phyloP scores from a whole-genome alignment of 805 yeast genomes.

The Cephaloascus fragrans region DNA sequence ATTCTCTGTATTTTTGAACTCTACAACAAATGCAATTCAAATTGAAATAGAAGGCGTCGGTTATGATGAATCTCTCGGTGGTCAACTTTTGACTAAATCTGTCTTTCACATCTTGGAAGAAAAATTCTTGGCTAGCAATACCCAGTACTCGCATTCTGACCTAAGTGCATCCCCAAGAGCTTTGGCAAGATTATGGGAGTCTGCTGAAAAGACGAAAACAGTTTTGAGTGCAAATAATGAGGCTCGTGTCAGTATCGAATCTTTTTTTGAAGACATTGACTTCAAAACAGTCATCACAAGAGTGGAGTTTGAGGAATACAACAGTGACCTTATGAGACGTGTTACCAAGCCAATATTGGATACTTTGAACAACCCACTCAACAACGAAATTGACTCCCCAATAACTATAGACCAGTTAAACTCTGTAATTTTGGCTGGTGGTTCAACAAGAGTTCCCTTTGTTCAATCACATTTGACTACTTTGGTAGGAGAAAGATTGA shows the following conservation, averaged over 20 bases:
- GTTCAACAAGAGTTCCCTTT: constrained; percentile 83
- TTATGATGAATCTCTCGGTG: constrained; percentile 61
- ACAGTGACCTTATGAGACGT: constrained; percentile 32
- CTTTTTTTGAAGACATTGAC: constrained; percentile 64
- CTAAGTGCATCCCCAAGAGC: constrained; percentile 44
- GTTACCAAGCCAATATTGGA: constrained; percentile 45
- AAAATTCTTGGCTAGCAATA: constrained; percentile 42
- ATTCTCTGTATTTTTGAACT: constrained; percentile 46
- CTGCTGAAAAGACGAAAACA: constrained; percentile 83
- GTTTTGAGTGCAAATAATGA: constrained; percentile 85
- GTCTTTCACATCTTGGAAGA: constrained; percentile 52
- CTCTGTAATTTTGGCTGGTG: constrained; percentile 81
- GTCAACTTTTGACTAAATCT: constrained; percentile 58
- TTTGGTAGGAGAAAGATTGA: constrained; percentile 46
- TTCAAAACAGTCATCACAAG: constrained; percentile 60
- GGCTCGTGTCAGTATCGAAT: constrained; percentile 67
- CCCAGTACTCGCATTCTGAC: constrained; percentile 22
- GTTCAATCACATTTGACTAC: constrained; percentile 54
- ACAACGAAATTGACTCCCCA: constrained; percentile 12
- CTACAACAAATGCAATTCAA: constrained; percentile 26
- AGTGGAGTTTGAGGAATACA: constrained; percentile 64
- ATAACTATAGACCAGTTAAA: constrained; percentile 27
- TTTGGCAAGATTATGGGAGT: constrained; percentile 59
- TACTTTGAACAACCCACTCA: constrained; percentile 31
- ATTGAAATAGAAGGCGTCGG: constrained; percentile 69